Evolutionary conservation across 208 protist genomes (phyloP), one percentile per base, ranked within the genome.

Genomic region (Crithidia acanthocephali): DNA sequence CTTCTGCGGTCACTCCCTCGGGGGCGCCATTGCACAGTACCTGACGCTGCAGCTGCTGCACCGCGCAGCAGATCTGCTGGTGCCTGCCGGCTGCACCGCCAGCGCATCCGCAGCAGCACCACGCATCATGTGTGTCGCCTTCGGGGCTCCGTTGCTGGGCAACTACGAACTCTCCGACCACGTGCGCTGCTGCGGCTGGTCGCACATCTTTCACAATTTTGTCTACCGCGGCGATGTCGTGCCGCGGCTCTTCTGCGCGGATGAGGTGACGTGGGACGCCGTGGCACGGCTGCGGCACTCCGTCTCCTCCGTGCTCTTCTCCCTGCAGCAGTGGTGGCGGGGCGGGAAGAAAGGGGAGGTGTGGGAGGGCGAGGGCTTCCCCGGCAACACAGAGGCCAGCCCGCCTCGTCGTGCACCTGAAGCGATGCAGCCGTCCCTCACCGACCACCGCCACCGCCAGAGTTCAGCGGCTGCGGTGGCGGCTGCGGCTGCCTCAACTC

Each of bases 1-100:
- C 11, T 61, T 95, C 48, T 86, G 74, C n/a, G 90, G 90, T 23
- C 90, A 95, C 76, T 95, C 90, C 0, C 80, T 95, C 0, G 90
- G 87, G 16, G 90, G 90, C 1, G 83, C 80, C 18, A 79, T 92
- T 20, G 90, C 90, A 4, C 78, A 90, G 78, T 79, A 91, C 32
- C 55, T 92, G 7, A 78, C 80, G 18, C 57, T 95, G 40, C 65
- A 84, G 52, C 64, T 93, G 44, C 72, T 95, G 42, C 75, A 68
- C 45, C 48, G 79, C 27, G 67, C 75, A 3, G 67, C 61, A 20
- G 53, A 75, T 9, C 58, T 76, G 25, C 67, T 79, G 33, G 66
- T 63, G 59, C 57, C 77, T 3, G n/a, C n/a, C n/a, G n/a, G n/a
- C n/a, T n/a, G n/a, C n/a, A n/a, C n/a, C n/a, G 69, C 70, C 16